These are phyloP conservation scores for Oryza meyeriana DNA, from an alignment of 176 grass and related monocot species.

Conservation along the genomic window DNA sequence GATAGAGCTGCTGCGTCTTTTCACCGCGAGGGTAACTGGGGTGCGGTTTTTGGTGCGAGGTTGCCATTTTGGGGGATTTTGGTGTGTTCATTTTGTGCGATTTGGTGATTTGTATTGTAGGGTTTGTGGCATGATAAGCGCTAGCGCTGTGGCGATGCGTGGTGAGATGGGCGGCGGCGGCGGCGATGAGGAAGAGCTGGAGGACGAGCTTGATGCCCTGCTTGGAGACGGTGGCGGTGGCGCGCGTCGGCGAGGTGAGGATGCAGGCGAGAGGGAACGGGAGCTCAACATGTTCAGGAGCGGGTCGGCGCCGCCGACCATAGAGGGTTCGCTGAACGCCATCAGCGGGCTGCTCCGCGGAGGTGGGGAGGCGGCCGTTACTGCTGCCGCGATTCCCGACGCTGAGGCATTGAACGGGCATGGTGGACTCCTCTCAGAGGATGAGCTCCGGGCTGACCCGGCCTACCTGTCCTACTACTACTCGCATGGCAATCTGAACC, in stretches of 20 bases:
- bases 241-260: slow-evolving; percentile 46
- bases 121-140: slow-evolving; percentile 53
- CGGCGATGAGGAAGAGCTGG: slow-evolving; percentile 50
- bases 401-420: slow-evolving; percentile 38
- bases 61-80: slow-evolving; percentile 19
- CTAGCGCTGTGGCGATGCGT: slow-evolving; percentile 48
- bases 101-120: slow-evolving; percentile 22
- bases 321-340: slow-evolving; percentile 78
- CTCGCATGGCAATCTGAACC: slow-evolving; percentile 92
- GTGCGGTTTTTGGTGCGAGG: neutral
- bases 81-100: slow-evolving; percentile 15
- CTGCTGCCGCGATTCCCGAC: slow-evolving; percentile 37
- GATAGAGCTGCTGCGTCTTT: slow-evolving; percentile 17
- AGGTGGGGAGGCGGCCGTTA: slow-evolving; percentile 14
- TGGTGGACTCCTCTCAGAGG: slow-evolving; percentile 53
- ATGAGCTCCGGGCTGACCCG: slow-evolving; percentile 73
- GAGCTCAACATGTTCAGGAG: slow-evolving; percentile 80
- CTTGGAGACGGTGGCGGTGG: slow-evolving; percentile 46
- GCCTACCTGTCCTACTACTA: slow-evolving; percentile 87
- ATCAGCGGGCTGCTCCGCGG: slow-evolving; percentile 47
- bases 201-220: slow-evolving; percentile 58
- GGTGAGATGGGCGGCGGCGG: slow-evolving; percentile 38
- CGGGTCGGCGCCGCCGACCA: slow-evolving; percentile 89
- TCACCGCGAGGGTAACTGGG: slow-evolving; percentile 24
- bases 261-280: slow-evolving; percentile 46